Evolutionary conservation across 805 yeast genomes (phyloP).

Genomic region (Saturnispora gosingensis): DNA sequence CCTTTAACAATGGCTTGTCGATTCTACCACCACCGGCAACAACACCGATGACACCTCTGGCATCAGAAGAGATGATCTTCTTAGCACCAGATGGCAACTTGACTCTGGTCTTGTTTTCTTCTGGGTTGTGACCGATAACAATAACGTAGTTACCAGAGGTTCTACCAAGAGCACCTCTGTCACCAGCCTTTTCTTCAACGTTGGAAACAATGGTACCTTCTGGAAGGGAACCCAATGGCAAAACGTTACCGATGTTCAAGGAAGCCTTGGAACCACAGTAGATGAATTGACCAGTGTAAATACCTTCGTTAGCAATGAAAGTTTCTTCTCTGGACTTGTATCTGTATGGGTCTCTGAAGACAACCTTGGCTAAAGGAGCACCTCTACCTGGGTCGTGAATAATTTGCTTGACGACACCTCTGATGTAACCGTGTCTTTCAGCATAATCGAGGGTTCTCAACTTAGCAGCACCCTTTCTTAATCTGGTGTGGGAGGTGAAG

Average conservation of each 20-base stretch:
- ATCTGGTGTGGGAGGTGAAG: constrained; percentile 99
- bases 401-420: constrained; percentile 98
- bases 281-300: constrained; percentile 98
- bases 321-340: constrained; percentile 97
- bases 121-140: constrained; percentile 98
- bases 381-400: constrained; percentile 99
- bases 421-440: constrained; percentile 99
- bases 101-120: constrained; percentile 97
- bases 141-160: constrained; percentile 99
- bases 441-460: constrained; percentile 98
- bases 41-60: constrained; percentile 99
- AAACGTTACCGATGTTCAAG: constrained; percentile 91
- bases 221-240: constrained; percentile 95
- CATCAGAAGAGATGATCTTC: constrained; percentile 90
- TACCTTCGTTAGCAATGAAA: constrained; percentile 99
- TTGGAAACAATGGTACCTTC: constrained; percentile 99
- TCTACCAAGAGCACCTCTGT: constrained; percentile 99
- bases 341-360: constrained; percentile 99
- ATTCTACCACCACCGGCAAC: constrained; percentile 99
- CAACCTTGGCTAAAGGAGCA: constrained; percentile 99
- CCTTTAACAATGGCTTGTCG: constrained; percentile 98
- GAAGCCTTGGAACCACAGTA: constrained; percentile 99
- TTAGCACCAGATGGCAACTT: constrained; percentile 99
- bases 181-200: constrained; percentile 98
- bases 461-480: constrained; percentile 99